Evolutionary conservation across 805 yeast species (phyloP).

Genomic region (Saccharomyces paradoxus): DNA sequence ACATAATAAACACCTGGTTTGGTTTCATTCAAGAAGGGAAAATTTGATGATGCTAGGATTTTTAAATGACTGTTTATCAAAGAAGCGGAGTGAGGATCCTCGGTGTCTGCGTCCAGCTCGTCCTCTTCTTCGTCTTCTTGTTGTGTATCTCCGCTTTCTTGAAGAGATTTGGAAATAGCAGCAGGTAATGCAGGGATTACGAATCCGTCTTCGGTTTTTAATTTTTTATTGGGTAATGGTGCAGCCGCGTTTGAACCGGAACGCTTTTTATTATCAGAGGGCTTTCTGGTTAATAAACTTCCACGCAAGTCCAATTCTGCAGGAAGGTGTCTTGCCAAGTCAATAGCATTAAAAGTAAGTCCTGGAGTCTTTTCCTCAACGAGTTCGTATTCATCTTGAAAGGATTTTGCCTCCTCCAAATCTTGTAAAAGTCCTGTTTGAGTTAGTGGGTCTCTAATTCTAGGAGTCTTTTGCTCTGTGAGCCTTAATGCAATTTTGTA

Average conservation of each 20-base stretch:
- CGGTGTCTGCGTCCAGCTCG: conserved; percentile 30
- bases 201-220: conserved; percentile 37
- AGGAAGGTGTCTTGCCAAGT: conserved; percentile 36
- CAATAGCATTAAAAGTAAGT: conserved; percentile 36
- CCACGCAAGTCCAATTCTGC: conserved; percentile 37
- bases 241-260: conserved; percentile 23
- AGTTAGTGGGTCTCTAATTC: conserved; percentile 33
- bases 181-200: conserved; percentile 25
- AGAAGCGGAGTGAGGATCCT: conserved; percentile 25
- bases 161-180: conserved; percentile 15
- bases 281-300: conserved; percentile 34
- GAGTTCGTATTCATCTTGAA: conserved; percentile 19
- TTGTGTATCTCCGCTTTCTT: conserved; percentile 19
- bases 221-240: conserved; percentile 27
- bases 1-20: conserved; percentile 51
- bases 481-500: conserved; percentile 49
- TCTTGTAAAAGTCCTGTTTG: conserved; percentile 46
- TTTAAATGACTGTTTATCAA: conserved; percentile 59
- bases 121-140: conserved; percentile 26
- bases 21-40: conserved; percentile 55
- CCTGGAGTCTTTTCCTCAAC: conserved; percentile 31
- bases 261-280: conserved; percentile 32
- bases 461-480: conserved; percentile 51
- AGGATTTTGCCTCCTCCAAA: conserved; percentile 32
- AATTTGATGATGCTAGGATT: conserved; percentile 42